Evolutionary conservation across 2,329 filamentous ascomycete genomes (phyloP), one percentile per base, ranked within the genome.

Genomic region (Diaporthe eres): DNA sequence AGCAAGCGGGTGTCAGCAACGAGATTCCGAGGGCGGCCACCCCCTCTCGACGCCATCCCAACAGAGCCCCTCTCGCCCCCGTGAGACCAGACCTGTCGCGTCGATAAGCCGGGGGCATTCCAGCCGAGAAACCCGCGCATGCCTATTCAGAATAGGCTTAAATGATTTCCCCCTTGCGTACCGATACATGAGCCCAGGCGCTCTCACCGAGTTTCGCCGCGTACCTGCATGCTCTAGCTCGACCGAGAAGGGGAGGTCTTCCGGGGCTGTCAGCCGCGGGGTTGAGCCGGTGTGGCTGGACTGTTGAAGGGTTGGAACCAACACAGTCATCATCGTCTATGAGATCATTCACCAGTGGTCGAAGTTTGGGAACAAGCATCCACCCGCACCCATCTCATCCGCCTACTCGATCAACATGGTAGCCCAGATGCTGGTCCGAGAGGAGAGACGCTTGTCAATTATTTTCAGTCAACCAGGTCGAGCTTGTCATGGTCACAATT

Each of bases 171-270:
- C 49, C n/a, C n/a, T 53, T 53, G 2, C 9, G 49, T 53, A 25
- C n/a, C 49, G 10, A 17, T 53, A 53, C 49, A 53, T 53, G 49
- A 53, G 49, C n/a, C n/a, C 49, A 25, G 13, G 12, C 9, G 5
- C 22, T 22, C 19, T 53, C 49, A 53, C 49, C 49, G 49, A 53
- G 49, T 25, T 53, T 53, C 49, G 49, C 49, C 49, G 49, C 49
- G n/a, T 53, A n/a, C 49, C 49, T 53, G 49, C 49, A 53, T 53
- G n/a, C 49, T 53, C 49, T 53, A 53, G 49, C n/a, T 53, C n/a
- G 49, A 53, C 49, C 49, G 49, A n/a, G 22, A 53, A 49, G 22
- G 49, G 49, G 49, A 53, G 49, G 49, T 53, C 49, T n/a, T n/a
- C 49, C 49, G 49, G 49, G 47, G 49, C 49, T 53, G n/a, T 53